phyloP scores from a whole-genome alignment of 208 protist genomes.

The Lotmaria passim region DNA sequence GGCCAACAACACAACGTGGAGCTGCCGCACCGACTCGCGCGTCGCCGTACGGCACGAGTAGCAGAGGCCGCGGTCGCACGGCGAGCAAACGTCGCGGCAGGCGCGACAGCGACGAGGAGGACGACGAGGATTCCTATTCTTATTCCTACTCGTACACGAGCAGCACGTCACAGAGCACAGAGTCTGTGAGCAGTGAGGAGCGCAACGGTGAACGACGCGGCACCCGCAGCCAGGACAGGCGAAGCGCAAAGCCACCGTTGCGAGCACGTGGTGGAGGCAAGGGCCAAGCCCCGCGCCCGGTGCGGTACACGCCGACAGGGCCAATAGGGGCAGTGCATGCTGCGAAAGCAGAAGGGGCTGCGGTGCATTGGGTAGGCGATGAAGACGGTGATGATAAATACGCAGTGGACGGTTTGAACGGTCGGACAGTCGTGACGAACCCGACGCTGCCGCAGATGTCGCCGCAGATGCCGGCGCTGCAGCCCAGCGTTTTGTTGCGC shows the following conservation, averaged over 20 bases:
- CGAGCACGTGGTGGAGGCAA: not conserved
- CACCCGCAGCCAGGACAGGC: not conserved
- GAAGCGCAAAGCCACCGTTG: too few species aligned
- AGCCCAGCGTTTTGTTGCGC: conserved; percentile 51
- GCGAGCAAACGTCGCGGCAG: not conserved
- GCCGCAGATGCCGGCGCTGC: conserved; percentile 19
- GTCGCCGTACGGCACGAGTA: not conserved
- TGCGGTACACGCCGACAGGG: conserved; percentile 12
- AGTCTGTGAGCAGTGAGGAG: not conserved
- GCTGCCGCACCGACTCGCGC: not conserved
- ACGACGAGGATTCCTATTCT: conserved; percentile 15
- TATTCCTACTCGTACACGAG: conserved; percentile 34
- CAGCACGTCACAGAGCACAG: conserved; percentile 2
- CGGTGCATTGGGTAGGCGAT: conserved; percentile 11
- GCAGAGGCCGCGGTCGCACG: not conserved
- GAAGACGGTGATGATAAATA: not conserved
- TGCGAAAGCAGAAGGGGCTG: not conserved
- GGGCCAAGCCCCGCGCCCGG: not conserved
- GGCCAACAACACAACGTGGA: not conserved
- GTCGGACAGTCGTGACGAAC: not conserved
- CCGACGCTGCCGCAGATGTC: not conserved
- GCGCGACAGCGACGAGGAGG: not conserved
- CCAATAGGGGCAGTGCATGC: not conserved
- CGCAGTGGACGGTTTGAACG: not conserved
- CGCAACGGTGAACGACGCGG: not conserved